Evolutionary conservation across 495 filamentous ascomycete genomes (phyloP), one percentile per base, ranked within the genome.

Genomic region (Aspergillus taichungensis): DNA sequence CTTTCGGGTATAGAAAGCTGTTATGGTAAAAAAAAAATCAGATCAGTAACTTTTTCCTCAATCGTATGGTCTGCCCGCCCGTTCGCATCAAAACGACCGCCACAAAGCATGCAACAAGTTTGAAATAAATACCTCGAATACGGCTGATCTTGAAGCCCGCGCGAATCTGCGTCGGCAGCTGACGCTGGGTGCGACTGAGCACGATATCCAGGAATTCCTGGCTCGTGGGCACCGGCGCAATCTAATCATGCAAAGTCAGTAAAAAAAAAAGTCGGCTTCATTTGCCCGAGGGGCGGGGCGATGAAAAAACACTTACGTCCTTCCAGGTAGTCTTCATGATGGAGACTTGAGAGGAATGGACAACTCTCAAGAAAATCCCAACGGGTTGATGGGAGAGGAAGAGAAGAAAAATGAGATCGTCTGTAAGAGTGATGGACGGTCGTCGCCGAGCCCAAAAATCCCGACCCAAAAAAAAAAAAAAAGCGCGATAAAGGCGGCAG

Each of bases 151-250:
- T 86, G 74, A 98, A 98, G 46, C 92, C 92, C 38, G 88, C 76
- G 56, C 92, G 80, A 56, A 98, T 98, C 70, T 95, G 91, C 27
- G 92, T 98, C 10, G 92, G 92, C 43, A 98, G 72, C 42, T 91
- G 83, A 59, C 92, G 77, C 78, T 98, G 92, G 13, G 94, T 98
- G 52, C 90, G 77, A 52, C 85, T 91, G 48, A 98, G 79, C 53
- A 97, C 88, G 56, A 98, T 95, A 64, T 98, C 92, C 49, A 98
- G 74, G 59, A 98, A 98, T 67, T 98, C 92, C 71, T 94, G 82
- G 59, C 77, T 83, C 52, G 87, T 94, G 29, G 92, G 92, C 52
- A 98, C 92, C 47, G 94, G 91, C 39, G 84, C 77, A 59, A 94
- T 94, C 67, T 73, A 57, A 59, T 52, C 49, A 54, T 60, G 61